These are phyloP conservation scores for Dothiorella sarmentorum DNA, from an alignment of 2,329 filamentous ascomycete genomes.

Conservation along the genomic window DNA sequence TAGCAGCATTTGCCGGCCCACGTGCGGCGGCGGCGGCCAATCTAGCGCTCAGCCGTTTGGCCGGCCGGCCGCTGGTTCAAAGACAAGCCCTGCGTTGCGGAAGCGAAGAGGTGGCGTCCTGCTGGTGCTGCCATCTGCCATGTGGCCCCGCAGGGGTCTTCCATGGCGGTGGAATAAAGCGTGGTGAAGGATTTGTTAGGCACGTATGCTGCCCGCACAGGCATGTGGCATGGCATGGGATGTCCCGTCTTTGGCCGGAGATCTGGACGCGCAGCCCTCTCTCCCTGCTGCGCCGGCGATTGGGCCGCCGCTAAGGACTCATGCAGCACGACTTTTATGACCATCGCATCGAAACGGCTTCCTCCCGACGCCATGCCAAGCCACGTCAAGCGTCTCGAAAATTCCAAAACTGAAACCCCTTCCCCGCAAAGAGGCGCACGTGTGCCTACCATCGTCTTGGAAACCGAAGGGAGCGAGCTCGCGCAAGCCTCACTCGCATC, in stretches of 20 bases:
- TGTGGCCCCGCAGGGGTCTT: slow-evolving; percentile 14
- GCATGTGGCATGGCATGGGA: neutral
- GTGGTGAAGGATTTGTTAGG: slow-evolving; percentile 8
- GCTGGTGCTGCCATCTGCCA: slow-evolving; percentile 11
- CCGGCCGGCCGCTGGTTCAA: slow-evolving; percentile 5
- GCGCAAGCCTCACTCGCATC: slow-evolving; percentile 18
- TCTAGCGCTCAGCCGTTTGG: neutral
- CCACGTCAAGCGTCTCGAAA: slow-evolving; percentile 17
- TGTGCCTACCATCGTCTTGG: slow-evolving; percentile 18
- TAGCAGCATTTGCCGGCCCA: slow-evolving; percentile 8
- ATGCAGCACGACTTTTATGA: neutral
- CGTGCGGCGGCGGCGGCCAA: slow-evolving; percentile 14
- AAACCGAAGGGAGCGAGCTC: slow-evolving; percentile 12
- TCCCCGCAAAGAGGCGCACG: slow-evolving; percentile 19
- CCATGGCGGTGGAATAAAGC: slow-evolving; percentile 14
- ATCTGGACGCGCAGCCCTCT: slow-evolving; percentile 10
- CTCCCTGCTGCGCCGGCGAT: neutral
- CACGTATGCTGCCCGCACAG: no score
- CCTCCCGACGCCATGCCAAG: slow-evolving; percentile 15
- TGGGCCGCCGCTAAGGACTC: slow-evolving; percentile 6
- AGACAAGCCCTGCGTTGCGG: neutral
- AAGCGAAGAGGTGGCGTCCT: slow-evolving; percentile 8
- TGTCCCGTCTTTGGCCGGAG: slow-evolving; percentile 9
- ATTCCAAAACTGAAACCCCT: slow-evolving; percentile 20
- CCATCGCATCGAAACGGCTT: slow-evolving; percentile 13